Evolutionary conservation across 176 grass and related monocot species (phyloP).

Genomic region (Musa troglodytarum): DNA sequence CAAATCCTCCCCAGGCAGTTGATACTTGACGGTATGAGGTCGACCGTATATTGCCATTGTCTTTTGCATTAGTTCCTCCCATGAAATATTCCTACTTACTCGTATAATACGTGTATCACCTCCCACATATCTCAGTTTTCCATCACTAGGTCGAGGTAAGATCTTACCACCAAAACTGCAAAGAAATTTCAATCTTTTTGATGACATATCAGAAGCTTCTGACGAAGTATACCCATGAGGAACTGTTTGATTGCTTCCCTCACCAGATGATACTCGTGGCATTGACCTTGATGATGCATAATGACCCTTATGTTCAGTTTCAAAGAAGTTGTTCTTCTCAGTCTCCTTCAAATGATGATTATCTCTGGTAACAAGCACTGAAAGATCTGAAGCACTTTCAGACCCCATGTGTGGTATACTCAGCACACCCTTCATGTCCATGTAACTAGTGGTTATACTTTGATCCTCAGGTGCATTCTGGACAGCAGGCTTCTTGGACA

Average conservation of each 20-base stretch:
- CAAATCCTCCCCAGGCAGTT: conserved; percentile 83
- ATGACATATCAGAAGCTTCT: conserved; percentile 40
- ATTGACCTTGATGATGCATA: conserved; percentile 48
- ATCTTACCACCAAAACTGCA: conserved; percentile 97
- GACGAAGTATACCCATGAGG: conserved; percentile 56
- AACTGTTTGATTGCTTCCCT: conserved; percentile 38
- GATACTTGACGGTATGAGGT: conserved; percentile 82
- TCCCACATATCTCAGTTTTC: conserved; percentile 90
- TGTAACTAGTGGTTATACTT: conserved; percentile 32
- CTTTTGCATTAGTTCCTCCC: conserved; percentile 75
- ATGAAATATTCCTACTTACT: conserved; percentile 59
- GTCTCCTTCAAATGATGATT: conserved; percentile 23
- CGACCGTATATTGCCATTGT: conserved; percentile 51
- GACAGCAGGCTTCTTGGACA: conserved; percentile 47
- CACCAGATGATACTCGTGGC: conserved; percentile 34
- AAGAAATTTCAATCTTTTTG: conserved; percentile 67
- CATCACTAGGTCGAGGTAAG: conserved; percentile 80
- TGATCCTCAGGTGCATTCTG: conserved; percentile 44
- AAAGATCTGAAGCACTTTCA: conserved; percentile 42
- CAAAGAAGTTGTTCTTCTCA: conserved; percentile 38
- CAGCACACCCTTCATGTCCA: conserved; percentile 43
- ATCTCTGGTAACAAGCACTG: conserved; percentile 36
- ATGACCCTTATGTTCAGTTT: conserved; percentile 44
- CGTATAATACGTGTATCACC: conserved; percentile 91
- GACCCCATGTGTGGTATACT: conserved; percentile 25